Percentiles rank a stretch among this genome's conserved stretches.
phyloP scores from a whole-genome alignment of 768 basidiomycete genomes.

The Coprinopsis marcescibilis region DNA sequence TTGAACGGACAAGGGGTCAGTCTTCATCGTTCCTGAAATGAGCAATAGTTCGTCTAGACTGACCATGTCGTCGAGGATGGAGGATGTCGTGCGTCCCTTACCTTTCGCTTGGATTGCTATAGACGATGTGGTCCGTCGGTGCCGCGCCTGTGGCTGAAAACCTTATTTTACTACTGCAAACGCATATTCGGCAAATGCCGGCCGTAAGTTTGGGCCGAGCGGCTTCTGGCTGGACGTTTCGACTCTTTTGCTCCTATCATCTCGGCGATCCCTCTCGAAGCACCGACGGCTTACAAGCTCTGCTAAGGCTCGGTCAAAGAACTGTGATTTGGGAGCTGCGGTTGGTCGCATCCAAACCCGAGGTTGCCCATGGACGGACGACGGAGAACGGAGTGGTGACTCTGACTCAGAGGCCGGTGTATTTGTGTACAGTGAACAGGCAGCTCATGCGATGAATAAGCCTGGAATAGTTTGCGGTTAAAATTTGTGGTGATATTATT shows the following conservation, averaged over 20 bases:
- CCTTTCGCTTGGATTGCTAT: not conserved
- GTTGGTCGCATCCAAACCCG: no score
- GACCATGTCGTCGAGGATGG: slow-evolving; percentile 7
- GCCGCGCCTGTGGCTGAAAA: slow-evolving; percentile 33
- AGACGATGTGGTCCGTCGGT: not conserved
- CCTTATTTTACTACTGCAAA: slow-evolving; percentile 31
- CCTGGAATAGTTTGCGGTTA: no score
- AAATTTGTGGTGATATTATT: no score
- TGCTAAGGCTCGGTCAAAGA: no score
- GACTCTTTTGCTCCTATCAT: not conserved
- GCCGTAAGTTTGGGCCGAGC: not conserved
- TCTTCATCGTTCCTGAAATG: slow-evolving; percentile 10
- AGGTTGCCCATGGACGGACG: no score
- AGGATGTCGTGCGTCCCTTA: not conserved
- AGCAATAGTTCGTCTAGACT: not conserved
- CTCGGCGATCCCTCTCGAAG: no score
- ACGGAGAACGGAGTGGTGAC: no score
- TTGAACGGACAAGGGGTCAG: not conserved
- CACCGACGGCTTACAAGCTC: no score
- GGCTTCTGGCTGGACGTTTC: not conserved
- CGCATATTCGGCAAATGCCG: slow-evolving; percentile 23
- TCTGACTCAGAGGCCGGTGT: no score
- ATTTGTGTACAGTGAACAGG: no score
- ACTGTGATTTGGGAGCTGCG: not conserved
- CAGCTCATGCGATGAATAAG: no score